Base-by-base conservation (phyloP, 768 basidiomycete species). In the Sporobolomyces pararoseus region DNA sequence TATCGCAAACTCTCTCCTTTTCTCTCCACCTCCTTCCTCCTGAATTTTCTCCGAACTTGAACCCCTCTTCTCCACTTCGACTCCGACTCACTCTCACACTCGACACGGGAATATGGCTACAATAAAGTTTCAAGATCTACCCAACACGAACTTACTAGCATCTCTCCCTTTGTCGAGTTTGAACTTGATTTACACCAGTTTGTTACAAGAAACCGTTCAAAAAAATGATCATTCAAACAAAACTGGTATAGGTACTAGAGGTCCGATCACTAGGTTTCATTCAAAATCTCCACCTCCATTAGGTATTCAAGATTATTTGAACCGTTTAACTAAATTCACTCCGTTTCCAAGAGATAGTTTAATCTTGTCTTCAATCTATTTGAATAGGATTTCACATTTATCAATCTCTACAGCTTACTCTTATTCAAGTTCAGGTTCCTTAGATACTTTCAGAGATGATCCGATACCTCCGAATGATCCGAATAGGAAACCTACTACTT, bases 311-410 rank as follows among this genome's bases (percentile, higher is more conserved):
- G 49, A 53, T 2, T 70, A 70, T 57, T 52, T 70, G 21, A 25
- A 44, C 1, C 19, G 68, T 61, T 49, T 76, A 31, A 57, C 57
- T 1, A 49, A 66, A n/a, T 68, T 63, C 58, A 72, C 72, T 7
- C 75, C 75, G 21, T 71, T 65, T 59, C 71, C 73, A 17, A 62
- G 71, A 4, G 75, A 76, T 53, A 71, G 73, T 47, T 4, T 76
- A n/a, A 31, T 76, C 16, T 63, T 76, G 27, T 68, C 67, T 31
- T 47, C 69, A 27, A 63, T 74, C 49, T 76, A 74, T 66, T 58
- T 76, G 51, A 70, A 76, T 63, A 65, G 73, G 25, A 67, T 76
- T 46, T 65, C 73, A 21, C 75, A 74, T n/a, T 63, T 68, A 27
- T 19, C 57, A 5, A 35, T 53, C 31, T 7, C 53, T 10, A 32